phyloP scores from a whole-genome alignment of 768 basidiomycete species.

The Rhodocollybia butyracea region DNA sequence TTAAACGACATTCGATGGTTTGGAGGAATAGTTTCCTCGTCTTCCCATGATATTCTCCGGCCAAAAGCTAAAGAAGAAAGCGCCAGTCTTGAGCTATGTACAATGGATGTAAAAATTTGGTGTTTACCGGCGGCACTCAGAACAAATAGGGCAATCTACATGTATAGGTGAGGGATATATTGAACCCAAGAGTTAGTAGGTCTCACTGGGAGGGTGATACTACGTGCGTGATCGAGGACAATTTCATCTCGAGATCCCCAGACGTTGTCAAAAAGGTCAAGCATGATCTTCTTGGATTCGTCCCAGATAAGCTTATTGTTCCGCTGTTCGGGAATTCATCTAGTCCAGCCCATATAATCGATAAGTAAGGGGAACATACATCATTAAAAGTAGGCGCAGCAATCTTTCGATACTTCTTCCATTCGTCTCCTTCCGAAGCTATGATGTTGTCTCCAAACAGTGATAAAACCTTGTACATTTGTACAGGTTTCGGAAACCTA shows the following conservation, averaged over 20 bases:
- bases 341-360: no score
- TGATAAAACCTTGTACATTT: constrained; percentile 39
- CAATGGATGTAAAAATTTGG: neutral
- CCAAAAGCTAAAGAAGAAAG: constrained; percentile 3
- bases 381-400: constrained; percentile 68
- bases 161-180: neutral
- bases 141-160: constrained; percentile 4
- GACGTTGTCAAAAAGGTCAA: constrained; percentile 40
- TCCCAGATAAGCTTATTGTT: constrained; percentile 50
- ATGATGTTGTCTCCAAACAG: constrained; percentile 63
- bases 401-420: constrained; percentile 64
- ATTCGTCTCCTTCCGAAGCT: constrained; percentile 57
- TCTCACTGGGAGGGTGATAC: constrained; percentile 52
- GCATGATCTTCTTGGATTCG: constrained; percentile 36
- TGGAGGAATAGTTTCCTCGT: constrained; percentile 21
- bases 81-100: neutral
- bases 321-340: constrained; percentile 26
- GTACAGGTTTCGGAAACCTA: constrained; percentile 55
- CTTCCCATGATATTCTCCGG: constrained; percentile 1
- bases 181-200: neutral
- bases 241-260: constrained; percentile 43
- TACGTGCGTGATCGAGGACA: constrained; percentile 40
- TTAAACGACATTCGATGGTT: constrained; percentile 48
- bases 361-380: constrained; percentile 30
- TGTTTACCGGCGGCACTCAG: constrained; percentile 39